Evolutionary conservation across 257 asterid genomes (phyloP), one percentile per base, ranked within the genome.

Genomic region (Echium plantagineum): DNA sequence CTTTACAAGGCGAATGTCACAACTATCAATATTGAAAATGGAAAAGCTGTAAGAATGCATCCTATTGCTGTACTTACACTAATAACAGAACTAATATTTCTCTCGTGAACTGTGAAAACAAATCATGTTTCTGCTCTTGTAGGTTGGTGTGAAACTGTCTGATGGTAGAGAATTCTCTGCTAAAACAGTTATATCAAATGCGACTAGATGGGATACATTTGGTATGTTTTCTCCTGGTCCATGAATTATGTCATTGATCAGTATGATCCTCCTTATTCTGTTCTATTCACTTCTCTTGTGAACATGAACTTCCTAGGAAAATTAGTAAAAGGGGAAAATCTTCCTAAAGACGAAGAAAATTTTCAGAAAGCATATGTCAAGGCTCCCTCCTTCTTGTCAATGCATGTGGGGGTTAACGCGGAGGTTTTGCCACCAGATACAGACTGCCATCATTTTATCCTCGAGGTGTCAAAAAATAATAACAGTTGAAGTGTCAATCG

Each of bases 131-230:
- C 35, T 63, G 46, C 48, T 71, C 70, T 65, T 78, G 63, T 69
- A 93, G 98, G 91, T 89, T 38, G 98, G 97, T 26, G 98, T 89
- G 75, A 89, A 80, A 69, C 78, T 93, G 72, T 89, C 98, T 31
- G 85, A 93, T 66, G 96, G 95, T 56, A 83, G 89, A 67, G 75
- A 83, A 67, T 80, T 82, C 63, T 86, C 72, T 71, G 96, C 98
- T 56, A 86, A 89, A 79, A 89, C 98, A 63, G 57, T 83, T 56
- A 79, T 93, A 64, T 93, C 97, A 17, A 93, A 93, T 65, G 98
- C 98, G 59, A 93, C 98, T 69, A 83, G 98, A 89, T 93, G 98
- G 98, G 98, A 93, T 76, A 93, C 98, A 51, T 93, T 93, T 69
- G 98, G 98, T 93, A 62, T 73, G 82, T 75, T 72, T 48, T 31